Conservation (phyloP, 1,284 basidiomycete species). For the Prillingera fragicola region DNA sequence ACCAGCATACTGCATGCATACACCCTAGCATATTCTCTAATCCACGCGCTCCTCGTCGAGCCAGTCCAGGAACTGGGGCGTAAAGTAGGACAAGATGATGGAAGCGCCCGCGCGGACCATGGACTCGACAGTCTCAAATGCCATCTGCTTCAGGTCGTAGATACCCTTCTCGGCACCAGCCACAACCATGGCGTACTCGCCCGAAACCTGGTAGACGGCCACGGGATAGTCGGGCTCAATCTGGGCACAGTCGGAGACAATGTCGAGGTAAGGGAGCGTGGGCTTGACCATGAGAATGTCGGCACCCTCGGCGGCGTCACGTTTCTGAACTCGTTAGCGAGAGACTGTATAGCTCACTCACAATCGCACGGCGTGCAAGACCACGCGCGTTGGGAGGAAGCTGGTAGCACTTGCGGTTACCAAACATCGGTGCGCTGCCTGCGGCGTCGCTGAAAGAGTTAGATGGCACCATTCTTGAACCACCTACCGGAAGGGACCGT, state of each 20-base stretch:
- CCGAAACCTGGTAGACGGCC: slow-evolving; percentile 93
- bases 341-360: slow-evolving; percentile 48
- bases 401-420: slow-evolving; percentile 96
- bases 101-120: slow-evolving; percentile 89
- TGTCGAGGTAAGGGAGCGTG: slow-evolving; percentile 89
- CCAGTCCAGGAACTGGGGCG: slow-evolving; percentile 92
- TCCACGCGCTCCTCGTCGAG: slow-evolving; percentile 51
- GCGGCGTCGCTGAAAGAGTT: slow-evolving; percentile 73
- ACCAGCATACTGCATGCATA: background rate
- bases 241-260: slow-evolving; percentile 80
- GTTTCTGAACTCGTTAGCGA: slow-evolving; percentile 55
- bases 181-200: slow-evolving; percentile 94
- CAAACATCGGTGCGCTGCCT: slow-evolving; percentile 87
- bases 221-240: slow-evolving; percentile 80
- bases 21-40: background rate
- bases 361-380: slow-evolving; percentile 86
- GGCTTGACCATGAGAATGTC: slow-evolving; percentile 99
- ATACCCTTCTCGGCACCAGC: slow-evolving; percentile 90
- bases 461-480: no score
- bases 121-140: slow-evolving; percentile 83
- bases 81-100: slow-evolving; percentile 89
- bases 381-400: slow-evolving; percentile 83
- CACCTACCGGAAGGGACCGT: slow-evolving; percentile 88
- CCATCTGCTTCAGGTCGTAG: slow-evolving; percentile 86
- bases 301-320: slow-evolving; percentile 88